These are phyloP conservation scores for Parachlorella kessleri DNA, from an alignment of 139 green algal species.

Conservation along the genomic window DNA sequence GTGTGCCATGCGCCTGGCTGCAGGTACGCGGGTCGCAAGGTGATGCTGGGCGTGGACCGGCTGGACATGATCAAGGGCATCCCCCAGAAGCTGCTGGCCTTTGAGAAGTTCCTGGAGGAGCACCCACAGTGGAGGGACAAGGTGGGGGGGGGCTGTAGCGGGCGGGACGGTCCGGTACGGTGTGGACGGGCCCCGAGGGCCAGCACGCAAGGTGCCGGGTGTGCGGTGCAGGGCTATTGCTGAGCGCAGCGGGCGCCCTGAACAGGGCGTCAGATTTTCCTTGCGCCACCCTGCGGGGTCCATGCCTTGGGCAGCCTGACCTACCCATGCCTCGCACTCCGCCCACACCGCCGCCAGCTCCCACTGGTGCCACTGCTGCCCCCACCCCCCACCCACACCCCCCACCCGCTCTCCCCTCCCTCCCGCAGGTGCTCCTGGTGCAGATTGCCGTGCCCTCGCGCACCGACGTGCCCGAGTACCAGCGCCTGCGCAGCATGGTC, in stretches of 20 bases:
- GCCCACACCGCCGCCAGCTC: too few species aligned
- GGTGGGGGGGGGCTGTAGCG: slow-evolving; percentile 34
- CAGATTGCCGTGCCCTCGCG: slow-evolving; percentile 98
- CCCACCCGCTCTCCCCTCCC: not conserved
- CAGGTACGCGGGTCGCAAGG: slow-evolving; percentile 83
- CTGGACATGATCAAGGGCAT: slow-evolving; percentile 99
- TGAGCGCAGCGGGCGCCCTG: too few species aligned
- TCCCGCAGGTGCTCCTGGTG: slow-evolving; percentile 81
- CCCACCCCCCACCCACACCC: not conserved
- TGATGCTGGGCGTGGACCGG: slow-evolving; percentile 99
- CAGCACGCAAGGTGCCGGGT: too few species aligned
- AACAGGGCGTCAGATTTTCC: too few species aligned
- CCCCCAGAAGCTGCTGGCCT: slow-evolving; percentile 98
- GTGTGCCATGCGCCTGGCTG: too few species aligned
- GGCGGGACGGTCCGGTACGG: too few species aligned
- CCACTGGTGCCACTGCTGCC: too few species aligned
- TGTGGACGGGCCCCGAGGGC: too few species aligned
- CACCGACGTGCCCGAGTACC: slow-evolving; percentile 97
- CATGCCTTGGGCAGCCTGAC: too few species aligned
- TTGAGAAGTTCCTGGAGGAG: slow-evolving; percentile 99
- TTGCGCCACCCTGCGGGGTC: too few species aligned
- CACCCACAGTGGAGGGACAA: slow-evolving; percentile 95
- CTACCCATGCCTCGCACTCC: too few species aligned
- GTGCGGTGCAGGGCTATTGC: too few species aligned
- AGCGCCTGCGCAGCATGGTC: slow-evolving; percentile 91